A percentile compares a stretch with the other conserved stretches of the same genome.
Evolutionary conservation across 495 filamentous ascomycete species (phyloP).

Genomic region (Saxispiralis lemnorum): DNA sequence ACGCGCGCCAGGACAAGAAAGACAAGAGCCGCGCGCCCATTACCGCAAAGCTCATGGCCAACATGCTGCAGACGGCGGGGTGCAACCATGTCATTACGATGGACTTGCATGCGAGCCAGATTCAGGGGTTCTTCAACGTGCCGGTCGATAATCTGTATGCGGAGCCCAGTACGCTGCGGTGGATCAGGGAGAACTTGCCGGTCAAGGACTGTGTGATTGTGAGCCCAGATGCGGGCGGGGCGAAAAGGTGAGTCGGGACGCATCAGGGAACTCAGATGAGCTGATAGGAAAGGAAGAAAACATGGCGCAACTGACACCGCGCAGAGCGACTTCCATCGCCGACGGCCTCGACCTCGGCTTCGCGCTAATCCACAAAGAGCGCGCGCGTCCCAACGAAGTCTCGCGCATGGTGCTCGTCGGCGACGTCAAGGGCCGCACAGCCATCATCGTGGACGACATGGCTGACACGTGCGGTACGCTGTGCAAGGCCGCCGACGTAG

Average conservation of each 20-base stretch:
- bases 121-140: constrained; percentile 92
- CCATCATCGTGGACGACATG: constrained; percentile 57
- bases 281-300: too few species aligned
- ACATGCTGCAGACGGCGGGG: constrained; percentile 92
- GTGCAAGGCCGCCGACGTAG: constrained; percentile 77
- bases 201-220: constrained; percentile 83
- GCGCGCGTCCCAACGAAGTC: constrained; percentile 85
- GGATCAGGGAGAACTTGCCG: constrained; percentile 74
- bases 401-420: constrained; percentile 79
- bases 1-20: constrained; percentile 99
- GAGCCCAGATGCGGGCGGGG: constrained; percentile 88
- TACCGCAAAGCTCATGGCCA: constrained; percentile 84
- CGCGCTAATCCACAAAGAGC: constrained; percentile 98
- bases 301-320: not conserved
- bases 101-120: constrained; percentile 54
- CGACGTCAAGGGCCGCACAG: constrained; percentile 40
- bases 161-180: constrained; percentile 77
- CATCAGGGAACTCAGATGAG: too few species aligned
- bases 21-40: constrained; percentile 87
- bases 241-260: constrained; percentile 64
- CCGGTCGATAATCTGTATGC: constrained; percentile 95
- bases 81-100: constrained; percentile 35
- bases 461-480: constrained; percentile 93
- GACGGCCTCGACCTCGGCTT: constrained; percentile 88
- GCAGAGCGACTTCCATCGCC: constrained; percentile 81